Evolutionary conservation across 768 basidiomycete species (phyloP), one percentile per base, ranked within the genome.

Genomic region (Leucosporidium scottii): DNA sequence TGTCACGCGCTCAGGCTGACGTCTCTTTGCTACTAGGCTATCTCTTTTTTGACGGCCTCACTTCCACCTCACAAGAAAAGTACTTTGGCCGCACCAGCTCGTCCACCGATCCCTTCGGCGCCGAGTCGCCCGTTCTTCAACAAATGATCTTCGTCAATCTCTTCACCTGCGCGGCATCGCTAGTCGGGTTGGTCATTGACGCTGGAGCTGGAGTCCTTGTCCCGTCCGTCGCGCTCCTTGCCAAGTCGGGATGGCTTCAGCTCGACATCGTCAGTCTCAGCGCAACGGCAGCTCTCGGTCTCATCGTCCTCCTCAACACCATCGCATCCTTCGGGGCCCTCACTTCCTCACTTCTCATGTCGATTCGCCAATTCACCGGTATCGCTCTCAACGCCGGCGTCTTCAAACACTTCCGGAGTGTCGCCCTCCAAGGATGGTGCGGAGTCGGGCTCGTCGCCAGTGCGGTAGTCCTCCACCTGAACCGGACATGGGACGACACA

Each of bases 41-140:
- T 57, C 69, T 75, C 55, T 69, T 69, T 63, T 75, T 75, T 62
- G 75, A 75, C 49, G 75, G 75, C 10, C 62, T 75, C 12, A 68
- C 68, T 9, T 61, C 56, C 28, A 74, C 75, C 15, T 71, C 75
- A 21, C 75, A 73, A 47, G 71, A 74, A 61, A 53, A 58, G 34
- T 66, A 65, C 12, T 74, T 75, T 39, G 75, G 71, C 47, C 71
- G 70, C 58, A 70, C 65, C 44, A 64, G 61, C 3, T 44, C 64
- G 3, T 65, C 66, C 6, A 53, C 54, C 51, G 70, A 72, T 34
- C 75, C 75, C 8, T 72, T 75, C 47, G 71, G 71, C 3, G 62
- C 73, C 28, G 69, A 63, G 3, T 70, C 70, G 51, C 71, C 71
- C 4, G 72, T 75, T 15, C 68, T 74, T 1, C 62, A 67, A 34